phyloP scores from a whole-genome alignment of 208 protist species.

The Zelonia costaricensis region DNA sequence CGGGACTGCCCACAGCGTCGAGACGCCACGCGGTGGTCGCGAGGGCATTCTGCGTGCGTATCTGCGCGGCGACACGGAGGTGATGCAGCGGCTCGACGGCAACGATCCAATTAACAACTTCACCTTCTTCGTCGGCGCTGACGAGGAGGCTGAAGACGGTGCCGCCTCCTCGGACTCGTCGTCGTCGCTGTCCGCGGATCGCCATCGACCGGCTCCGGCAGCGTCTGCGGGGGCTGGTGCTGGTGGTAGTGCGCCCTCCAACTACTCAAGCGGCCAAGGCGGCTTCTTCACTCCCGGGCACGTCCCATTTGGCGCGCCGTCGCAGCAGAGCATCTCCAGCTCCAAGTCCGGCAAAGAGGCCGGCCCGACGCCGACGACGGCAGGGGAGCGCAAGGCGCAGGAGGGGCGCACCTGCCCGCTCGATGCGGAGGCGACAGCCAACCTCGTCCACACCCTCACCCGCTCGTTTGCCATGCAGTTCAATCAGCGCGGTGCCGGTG shows the following conservation, averaged over 20 bases:
- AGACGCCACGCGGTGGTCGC: not conserved
- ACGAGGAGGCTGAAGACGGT: not conserved
- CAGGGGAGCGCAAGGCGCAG: too few relatives aligned
- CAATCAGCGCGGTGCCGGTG: not conserved
- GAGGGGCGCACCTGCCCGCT: not conserved
- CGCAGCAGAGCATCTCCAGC: not conserved
- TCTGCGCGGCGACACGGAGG: conserved; percentile 11
- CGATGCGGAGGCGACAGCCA: conserved; percentile 13
- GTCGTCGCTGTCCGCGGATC: not conserved
- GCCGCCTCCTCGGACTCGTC: not conserved
- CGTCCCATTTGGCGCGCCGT: conserved; percentile 9
- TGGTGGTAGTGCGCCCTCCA: too few relatives aligned
- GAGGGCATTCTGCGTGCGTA: conserved; percentile 6
- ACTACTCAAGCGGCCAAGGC: not conserved
- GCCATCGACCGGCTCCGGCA: not conserved
- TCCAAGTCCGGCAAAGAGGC: not conserved
- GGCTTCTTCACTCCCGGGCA: not conserved
- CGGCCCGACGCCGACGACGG: not conserved
- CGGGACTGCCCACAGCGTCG: not conserved
- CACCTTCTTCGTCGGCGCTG: conserved; percentile 32
- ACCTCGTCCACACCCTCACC: conserved; percentile 21
- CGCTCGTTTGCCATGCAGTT: conserved; percentile 21
- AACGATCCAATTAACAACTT: conserved; percentile 42
- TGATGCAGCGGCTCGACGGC: not conserved
- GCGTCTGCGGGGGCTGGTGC: too few relatives aligned